Evolutionary conservation across 352 stramenopile genomes (phyloP).

Genomic region (Globisporangium splendens): DNA sequence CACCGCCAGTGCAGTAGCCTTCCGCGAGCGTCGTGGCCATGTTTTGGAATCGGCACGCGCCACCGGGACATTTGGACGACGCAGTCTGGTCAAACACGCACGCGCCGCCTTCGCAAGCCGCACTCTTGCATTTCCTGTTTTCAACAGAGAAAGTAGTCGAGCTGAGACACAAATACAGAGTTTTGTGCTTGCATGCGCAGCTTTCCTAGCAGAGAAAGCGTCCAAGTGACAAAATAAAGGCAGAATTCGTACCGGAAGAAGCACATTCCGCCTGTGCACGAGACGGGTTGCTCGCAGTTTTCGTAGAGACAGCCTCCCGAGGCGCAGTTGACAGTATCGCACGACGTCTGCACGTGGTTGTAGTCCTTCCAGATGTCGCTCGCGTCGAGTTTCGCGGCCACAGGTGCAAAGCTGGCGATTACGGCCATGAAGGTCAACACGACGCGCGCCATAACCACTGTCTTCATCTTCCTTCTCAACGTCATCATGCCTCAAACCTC

Average conservation of each 20-base stretch:
- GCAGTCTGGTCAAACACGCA: constrained; percentile 48
- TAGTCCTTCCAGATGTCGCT: constrained; percentile 30
- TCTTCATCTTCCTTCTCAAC: no score
- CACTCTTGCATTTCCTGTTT: constrained; percentile 43
- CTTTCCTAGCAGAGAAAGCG: no score
- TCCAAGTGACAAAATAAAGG: no score
- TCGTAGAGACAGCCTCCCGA: constrained; percentile 51
- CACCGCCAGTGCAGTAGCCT: constrained; percentile 54
- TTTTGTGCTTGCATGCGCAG: not conserved
- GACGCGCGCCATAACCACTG: no score
- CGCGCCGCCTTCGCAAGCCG: constrained; percentile 41
- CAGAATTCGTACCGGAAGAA: constrained; percentile 39
- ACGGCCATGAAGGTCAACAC: no score
- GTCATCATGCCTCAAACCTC: no score
- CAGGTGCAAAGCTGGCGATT: no score
- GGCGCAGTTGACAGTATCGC: constrained; percentile 30
- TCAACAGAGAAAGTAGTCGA: constrained; percentile 28
- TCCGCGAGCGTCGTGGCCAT: constrained; percentile 36
- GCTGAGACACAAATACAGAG: constrained; percentile 6
- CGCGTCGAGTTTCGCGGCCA: not conserved
- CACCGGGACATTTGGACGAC: constrained; percentile 35
- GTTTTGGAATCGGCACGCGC: constrained; percentile 50
- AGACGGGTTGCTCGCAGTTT: constrained; percentile 35
- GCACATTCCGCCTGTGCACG: constrained; percentile 50
- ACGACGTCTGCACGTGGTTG: constrained; percentile 32